A percentile compares a stretch with the other conserved stretches of the same genome.
phyloP scores from a whole-genome alignment of 345 rosid genomes.

The Arabidopsis thaliana region DNA sequence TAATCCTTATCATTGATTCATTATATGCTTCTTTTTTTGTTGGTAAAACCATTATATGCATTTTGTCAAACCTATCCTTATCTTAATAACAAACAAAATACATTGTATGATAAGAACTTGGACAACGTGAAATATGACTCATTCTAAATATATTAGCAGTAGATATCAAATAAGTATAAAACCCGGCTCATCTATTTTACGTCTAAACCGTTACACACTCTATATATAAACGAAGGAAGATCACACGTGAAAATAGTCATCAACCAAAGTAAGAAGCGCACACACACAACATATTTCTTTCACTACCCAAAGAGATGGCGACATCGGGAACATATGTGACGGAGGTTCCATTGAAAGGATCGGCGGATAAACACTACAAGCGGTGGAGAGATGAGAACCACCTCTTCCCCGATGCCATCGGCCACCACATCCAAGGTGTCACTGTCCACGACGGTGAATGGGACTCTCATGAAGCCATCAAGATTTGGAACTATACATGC shows the following conservation, averaged over 20 bases:
- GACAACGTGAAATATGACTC: too few relatives aligned
- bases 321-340: constrained; percentile 47
- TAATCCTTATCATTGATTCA: too few relatives aligned
- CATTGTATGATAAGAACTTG: too few relatives aligned
- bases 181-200: background rate
- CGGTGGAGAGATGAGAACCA: constrained; percentile 46
- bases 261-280: background rate
- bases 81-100: too few relatives aligned
- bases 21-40: too few relatives aligned
- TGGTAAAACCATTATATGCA: too few relatives aligned
- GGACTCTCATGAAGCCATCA: constrained; percentile 48
- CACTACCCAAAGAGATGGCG: constrained; percentile 35
- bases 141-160: too few relatives aligned
- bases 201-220: constrained; percentile 12
- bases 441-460: constrained; percentile 46
- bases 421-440: constrained; percentile 45
- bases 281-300: background rate
- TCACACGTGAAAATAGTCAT: constrained; percentile 15
- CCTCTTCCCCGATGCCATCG: constrained; percentile 44
- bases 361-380: constrained; percentile 45
- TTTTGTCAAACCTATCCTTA: too few relatives aligned
- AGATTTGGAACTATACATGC: constrained; percentile 46
- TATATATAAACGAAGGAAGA: constrained; percentile 37
- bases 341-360: constrained; percentile 47
- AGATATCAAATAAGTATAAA: too few relatives aligned